A percentile compares a stretch with the other conserved stretches of the same genome.
These are phyloP conservation scores for Candolleomyces aberdarensis DNA, from an alignment of 768 basidiomycete species.

Conservation along the genomic window DNA sequence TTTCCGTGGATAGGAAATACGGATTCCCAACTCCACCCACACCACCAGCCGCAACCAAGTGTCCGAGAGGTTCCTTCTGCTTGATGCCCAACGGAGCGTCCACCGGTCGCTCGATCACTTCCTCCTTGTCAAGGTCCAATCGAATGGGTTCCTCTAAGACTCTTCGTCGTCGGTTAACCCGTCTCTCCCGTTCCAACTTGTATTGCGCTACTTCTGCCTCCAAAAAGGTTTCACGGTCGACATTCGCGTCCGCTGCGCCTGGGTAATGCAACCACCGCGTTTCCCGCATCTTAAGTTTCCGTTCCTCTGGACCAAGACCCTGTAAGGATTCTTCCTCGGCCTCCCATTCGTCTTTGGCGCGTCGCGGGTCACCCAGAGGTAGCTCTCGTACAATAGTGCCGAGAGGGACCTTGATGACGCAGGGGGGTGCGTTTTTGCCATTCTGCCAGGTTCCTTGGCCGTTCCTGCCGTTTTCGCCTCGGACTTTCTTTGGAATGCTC, in stretches of 20 bases:
- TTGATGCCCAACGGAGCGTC: slow-evolving; percentile 66
- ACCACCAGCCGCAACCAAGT: slow-evolving; percentile 76
- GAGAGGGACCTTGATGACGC: slow-evolving; percentile 78
- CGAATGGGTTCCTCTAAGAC: slow-evolving; percentile 40
- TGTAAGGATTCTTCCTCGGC: slow-evolving; percentile 60
- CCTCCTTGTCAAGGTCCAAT: slow-evolving; percentile 62
- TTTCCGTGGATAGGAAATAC: slow-evolving; percentile 64
- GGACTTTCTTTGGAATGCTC: slow-evolving; percentile 63
- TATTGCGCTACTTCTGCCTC: slow-evolving; percentile 64
- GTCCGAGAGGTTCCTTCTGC: slow-evolving; percentile 50
- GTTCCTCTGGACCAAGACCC: slow-evolving; percentile 44
- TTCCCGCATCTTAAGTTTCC: slow-evolving; percentile 57
- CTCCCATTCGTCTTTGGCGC: slow-evolving; percentile 69
- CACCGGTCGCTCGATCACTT: slow-evolving; percentile 35
- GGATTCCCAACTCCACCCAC: slow-evolving; percentile 86
- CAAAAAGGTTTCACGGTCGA: slow-evolving; percentile 61
- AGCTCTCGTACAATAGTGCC: slow-evolving; percentile 89
- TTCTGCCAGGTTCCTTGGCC: slow-evolving; percentile 89
- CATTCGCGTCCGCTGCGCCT: slow-evolving; percentile 55
- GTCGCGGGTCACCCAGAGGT: slow-evolving; percentile 58
- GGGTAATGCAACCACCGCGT: slow-evolving; percentile 84
- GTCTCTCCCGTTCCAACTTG: slow-evolving; percentile 58
- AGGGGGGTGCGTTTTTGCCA: slow-evolving; percentile 70
- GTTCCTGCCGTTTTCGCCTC: slow-evolving; percentile 61
- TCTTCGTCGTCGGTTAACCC: slow-evolving; percentile 43